These are phyloP conservation scores for Mariannaea elegans DNA, from an alignment of 2,329 filamentous ascomycete genomes.

Conservation along the genomic window DNA sequence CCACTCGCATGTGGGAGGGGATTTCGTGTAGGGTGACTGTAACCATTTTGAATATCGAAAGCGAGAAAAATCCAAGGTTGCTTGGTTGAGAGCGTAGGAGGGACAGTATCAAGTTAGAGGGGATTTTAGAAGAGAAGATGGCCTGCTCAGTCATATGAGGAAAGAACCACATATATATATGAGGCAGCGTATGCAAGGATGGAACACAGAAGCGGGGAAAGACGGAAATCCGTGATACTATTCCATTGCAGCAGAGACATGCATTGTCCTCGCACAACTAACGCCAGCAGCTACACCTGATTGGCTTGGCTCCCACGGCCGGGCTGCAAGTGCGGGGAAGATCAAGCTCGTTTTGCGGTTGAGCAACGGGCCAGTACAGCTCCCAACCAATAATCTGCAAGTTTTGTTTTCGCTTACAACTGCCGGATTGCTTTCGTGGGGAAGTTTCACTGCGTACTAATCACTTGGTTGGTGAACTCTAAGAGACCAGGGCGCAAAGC, in stretches of 20 bases:
- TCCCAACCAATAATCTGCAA: neutral
- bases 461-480: too few relatives aligned
- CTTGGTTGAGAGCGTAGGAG: neutral
- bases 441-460: neutral
- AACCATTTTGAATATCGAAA: neutral
- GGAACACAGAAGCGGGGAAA: slow-evolving; percentile 13
- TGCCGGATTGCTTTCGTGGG: slow-evolving; percentile 6
- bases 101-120: neutral
- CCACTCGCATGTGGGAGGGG: slow-evolving; percentile 17
- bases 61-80: neutral
- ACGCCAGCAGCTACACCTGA: neutral
- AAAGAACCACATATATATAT: neutral
- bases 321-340: slow-evolving; percentile 13
- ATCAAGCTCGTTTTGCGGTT: neutral
- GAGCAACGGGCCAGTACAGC: neutral
- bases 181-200: neutral
- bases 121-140: neutral
- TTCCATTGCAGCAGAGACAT: neutral
- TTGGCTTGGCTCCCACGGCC: neutral
- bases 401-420: slow-evolving; percentile 7
- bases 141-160: neutral
- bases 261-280: neutral
- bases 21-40: neutral
- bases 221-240: slow-evolving; percentile 2
- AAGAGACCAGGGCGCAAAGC: too few relatives aligned